Evolutionary conservation across 345 rosid species (phyloP), one percentile per base, ranked within the genome.

Genomic region (Camelina laxa): DNA sequence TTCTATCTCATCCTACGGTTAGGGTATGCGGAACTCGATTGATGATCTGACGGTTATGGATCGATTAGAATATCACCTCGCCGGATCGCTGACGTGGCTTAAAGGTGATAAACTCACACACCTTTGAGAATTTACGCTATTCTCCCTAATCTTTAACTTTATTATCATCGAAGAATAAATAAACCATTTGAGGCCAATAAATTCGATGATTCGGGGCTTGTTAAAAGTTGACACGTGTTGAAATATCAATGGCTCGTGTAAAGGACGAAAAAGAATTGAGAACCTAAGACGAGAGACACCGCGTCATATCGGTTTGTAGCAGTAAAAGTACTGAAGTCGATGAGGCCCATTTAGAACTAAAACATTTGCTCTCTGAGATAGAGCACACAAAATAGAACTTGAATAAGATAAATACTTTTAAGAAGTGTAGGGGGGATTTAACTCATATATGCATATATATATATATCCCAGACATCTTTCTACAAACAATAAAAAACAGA

Each of bases 71-170:
- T 17, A 47, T n/a, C 6, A 17, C 45, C 53, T 2, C 66, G 57
- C 48, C 41, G 82, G 86, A 80, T 83, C 48, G 58, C 19, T 75
- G 82, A 80, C 84, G 67, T 78, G 84, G 82, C 0, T 8, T 8
- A 27, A 27, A 63, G 3, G 1, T 17, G 59, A 65, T 31, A 67
- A 67, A 67, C 31, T 21, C 67, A 14, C 53, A 3, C 13, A 4
- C 2, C 16, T 7, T 21, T 50, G 6, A 0, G 35, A 53, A 30
- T 53, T 75, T 57, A 67, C 68, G 5, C 4, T 7, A 5, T 17
- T 49, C 17, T 27, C 77, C 77, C 57, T 72, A 14, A 27, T 57
- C 47, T 58, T 20, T 27, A 49, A 63, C 42, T 63, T 54, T 54
- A 47, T 9, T 13, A 8, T 9, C 21, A n/a, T 5, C 48, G 7